Percentiles rank a stretch among this genome's conserved stretches.
These are phyloP conservation scores for Cystoderma amianthinum DNA, from an alignment of 768 basidiomycete genomes.

Conservation along the genomic window DNA sequence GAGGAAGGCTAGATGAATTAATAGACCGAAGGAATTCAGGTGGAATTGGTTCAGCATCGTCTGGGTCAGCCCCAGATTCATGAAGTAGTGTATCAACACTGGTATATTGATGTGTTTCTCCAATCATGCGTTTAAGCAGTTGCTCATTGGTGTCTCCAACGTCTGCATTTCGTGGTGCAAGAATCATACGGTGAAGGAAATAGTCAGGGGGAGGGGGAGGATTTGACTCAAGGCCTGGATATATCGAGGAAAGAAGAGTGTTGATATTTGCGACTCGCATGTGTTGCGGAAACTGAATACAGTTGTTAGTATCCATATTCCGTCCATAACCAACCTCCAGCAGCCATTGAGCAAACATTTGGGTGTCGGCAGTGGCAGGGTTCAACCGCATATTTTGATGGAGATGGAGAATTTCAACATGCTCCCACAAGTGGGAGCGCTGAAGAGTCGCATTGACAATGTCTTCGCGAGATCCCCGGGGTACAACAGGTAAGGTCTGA, in stretches of 20 bases:
- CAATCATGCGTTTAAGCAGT: conserved; percentile 14
- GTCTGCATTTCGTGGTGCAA: conserved; percentile 25
- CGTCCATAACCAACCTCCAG: conserved; percentile 26
- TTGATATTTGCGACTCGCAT: conserved; percentile 16
- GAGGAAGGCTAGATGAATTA: conserved; percentile 23
- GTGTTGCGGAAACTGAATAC: conserved; percentile 15
- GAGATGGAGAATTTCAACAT: conserved; percentile 19
- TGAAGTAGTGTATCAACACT: conserved; percentile 19
- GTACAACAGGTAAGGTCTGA: conserved; percentile 39
- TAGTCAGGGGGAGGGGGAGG: conserved; percentile 11
- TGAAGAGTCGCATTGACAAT: conserved; percentile 27
- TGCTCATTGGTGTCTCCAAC: conserved; percentile 21
- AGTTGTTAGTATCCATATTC: conserved; percentile 9
- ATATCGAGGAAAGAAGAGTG: conserved; percentile 17
- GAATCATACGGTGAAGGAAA: conserved; percentile 21
- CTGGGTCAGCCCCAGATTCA: conserved; percentile 11
- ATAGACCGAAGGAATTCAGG: conserved; percentile 26
- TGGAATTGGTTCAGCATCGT: conserved; percentile 11
- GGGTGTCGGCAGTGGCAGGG: conserved; percentile 11
- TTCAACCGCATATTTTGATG: conserved; percentile 31
- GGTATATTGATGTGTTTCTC: conserved; percentile 10
- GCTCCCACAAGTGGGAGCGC: conserved; percentile 27
- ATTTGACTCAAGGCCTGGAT: conserved; percentile 17
- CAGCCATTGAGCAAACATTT: conserved; percentile 27
- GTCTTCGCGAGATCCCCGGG: conserved; percentile 23